phyloP scores from a whole-genome alignment of 202 grass and related monocot genomes.

The Saccharum hybrid region DNA sequence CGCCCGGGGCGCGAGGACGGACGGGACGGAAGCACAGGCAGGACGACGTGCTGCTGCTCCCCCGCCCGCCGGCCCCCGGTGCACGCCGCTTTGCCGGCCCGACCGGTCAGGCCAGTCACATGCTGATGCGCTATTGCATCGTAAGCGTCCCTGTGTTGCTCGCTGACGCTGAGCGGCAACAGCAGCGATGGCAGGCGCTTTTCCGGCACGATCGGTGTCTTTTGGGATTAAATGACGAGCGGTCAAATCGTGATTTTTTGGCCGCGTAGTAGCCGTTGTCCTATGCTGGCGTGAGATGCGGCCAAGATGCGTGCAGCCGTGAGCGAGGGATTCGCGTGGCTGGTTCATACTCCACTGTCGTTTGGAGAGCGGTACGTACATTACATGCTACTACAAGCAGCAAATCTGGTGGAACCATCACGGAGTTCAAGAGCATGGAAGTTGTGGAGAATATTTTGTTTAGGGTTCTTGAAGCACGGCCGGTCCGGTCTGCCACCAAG shows the following conservation, averaged over 20 bases:
- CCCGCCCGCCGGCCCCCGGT: neutral
- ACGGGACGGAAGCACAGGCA: neutral
- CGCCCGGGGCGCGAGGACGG: neutral
- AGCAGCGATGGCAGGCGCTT: neutral
- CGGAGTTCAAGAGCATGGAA: no score
- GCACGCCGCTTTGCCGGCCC: conserved; percentile 1
- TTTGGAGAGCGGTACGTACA: no score
- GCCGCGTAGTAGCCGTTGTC: neutral
- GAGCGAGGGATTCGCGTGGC: no score
- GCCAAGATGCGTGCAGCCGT: neutral
- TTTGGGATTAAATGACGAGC: conserved; percentile 48
- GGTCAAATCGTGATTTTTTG: conserved; percentile 32
- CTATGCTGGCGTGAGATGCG: neutral
- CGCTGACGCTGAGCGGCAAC: conserved; percentile 10
- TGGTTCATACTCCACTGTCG: no score
- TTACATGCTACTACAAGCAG: no score
- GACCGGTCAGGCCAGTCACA: conserved; percentile 21
- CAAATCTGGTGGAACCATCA: no score
- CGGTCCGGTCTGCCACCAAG: no score
- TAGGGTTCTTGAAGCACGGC: no score
- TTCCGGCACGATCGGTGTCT: conserved; percentile 28
- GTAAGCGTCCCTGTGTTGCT: neutral
- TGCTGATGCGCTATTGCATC: neutral
- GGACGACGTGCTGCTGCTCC: neutral
- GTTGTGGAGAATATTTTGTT: no score